A percentile compares a stretch with the other conserved stretches of the same genome.
phyloP scores from a whole-genome alignment of 495 filamentous ascomycete species.

The Darksidea phi region DNA sequence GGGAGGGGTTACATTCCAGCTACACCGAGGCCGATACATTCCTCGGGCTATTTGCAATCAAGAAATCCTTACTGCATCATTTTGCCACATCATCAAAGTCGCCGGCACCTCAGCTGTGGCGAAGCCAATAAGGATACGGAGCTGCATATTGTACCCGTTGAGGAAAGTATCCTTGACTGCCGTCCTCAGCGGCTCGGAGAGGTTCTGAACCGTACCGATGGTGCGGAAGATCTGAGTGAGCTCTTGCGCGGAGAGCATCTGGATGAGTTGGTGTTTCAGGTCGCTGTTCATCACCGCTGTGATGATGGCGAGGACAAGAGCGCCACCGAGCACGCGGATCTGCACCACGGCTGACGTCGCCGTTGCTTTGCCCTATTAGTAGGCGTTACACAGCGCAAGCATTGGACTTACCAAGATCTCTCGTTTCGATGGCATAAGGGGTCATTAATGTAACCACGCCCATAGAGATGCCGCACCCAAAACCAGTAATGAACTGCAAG shows the following conservation, averaged over 20 bases:
- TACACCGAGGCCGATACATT: no score
- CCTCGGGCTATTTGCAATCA: no score
- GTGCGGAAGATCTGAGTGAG: conserved; percentile 5
- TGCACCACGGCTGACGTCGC: conserved; percentile 6
- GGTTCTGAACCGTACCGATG: not conserved
- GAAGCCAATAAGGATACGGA: conserved; percentile 17
- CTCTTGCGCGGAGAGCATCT: not conserved
- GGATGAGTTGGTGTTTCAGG: not conserved
- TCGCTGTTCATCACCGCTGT: conserved; percentile 18
- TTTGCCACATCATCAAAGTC: conserved; percentile 7
- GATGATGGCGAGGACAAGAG: conserved; percentile 14
- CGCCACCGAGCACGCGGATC: conserved; percentile 16
- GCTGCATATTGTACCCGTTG: conserved; percentile 21
- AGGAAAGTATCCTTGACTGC: conserved; percentile 5
- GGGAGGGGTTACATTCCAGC: not conserved
- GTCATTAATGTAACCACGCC: conserved; percentile 9
- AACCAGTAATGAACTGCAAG: conserved; percentile 5
- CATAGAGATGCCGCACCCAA: conserved; percentile 2
- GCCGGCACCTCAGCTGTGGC: conserved; percentile 8
- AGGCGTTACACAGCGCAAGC: not conserved
- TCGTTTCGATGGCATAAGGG: conserved; percentile 4
- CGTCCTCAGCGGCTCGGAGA: not conserved
- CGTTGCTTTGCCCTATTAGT: not conserved
- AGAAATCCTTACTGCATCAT: not conserved
- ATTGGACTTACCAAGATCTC: conserved; percentile 11